phyloP scores from a whole-genome alignment of 352 stramenopile species.

The Detonula confervacea region DNA sequence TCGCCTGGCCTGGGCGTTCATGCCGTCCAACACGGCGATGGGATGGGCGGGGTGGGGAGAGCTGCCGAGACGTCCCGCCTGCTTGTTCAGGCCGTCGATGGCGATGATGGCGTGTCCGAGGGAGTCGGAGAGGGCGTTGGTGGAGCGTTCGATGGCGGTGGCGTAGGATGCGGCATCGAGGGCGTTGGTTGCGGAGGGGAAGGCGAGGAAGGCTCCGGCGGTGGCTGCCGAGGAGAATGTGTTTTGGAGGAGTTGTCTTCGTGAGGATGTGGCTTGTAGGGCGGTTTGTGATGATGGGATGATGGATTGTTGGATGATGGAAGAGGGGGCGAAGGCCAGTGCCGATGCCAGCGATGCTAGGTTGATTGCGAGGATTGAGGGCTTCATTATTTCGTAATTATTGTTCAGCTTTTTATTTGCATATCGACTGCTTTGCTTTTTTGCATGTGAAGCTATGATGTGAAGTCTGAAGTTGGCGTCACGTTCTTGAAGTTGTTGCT shows the following conservation, averaged over 20 bases:
- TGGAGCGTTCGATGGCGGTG: conserved; percentile 28
- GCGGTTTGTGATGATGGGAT: neutral
- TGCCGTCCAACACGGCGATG: conserved; percentile 44
- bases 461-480: too few species aligned
- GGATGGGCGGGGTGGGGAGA: conserved; percentile 15
- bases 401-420: too few species aligned
- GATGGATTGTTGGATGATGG: neutral
- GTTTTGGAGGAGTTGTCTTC: conserved; percentile 27
- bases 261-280: neutral
- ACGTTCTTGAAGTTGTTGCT: too few species aligned
- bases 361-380: neutral
- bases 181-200: conserved; percentile 3
- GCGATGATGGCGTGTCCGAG: conserved; percentile 42
- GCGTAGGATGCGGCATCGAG: conserved; percentile 1
- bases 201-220: neutral
- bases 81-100: conserved; percentile 44
- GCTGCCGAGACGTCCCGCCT: conserved; percentile 21
- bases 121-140: conserved; percentile 37
- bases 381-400: neutral
- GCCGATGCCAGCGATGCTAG: conserved; percentile 2
- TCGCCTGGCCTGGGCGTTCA: conserved; percentile 37
- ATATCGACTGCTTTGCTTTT: too few species aligned
- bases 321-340: conserved; percentile 5
- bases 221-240: neutral
- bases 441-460: too few species aligned